These are phyloP conservation scores for Bifiguratus adelaidae DNA, from an alignment of 192 early-diverging fungal genomes.

Conservation along the genomic window DNA sequence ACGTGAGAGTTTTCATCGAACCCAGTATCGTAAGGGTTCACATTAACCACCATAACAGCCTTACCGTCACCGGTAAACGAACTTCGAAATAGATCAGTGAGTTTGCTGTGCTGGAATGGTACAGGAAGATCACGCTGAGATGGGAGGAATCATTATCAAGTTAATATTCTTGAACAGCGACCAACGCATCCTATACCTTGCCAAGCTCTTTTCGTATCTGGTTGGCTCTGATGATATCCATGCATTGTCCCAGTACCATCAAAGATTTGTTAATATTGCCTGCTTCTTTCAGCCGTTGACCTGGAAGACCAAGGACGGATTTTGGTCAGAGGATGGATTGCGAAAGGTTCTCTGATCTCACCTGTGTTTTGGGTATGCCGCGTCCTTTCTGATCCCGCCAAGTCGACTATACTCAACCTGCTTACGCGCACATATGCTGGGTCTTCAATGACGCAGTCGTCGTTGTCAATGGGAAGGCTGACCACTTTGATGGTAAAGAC, in stretches of 20 bases:
- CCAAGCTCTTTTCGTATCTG: constrained; percentile 12
- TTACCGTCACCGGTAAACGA: constrained; percentile 47
- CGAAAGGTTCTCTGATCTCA: no score
- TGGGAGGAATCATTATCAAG: no score
- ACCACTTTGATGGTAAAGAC: constrained; percentile 60
- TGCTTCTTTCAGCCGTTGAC: constrained; percentile 49
- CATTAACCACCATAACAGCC: constrained; percentile 49
- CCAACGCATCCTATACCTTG: constrained; percentile 34
- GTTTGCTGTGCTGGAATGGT: constrained; percentile 54
- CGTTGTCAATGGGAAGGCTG: constrained; percentile 31
- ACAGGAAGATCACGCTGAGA: no score
- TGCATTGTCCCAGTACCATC: constrained; percentile 62
- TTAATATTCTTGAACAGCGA: no score
- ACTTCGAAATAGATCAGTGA: constrained; percentile 57
- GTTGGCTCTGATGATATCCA: constrained; percentile 51
- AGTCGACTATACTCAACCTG: constrained; percentile 50
- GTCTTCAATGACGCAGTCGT: constrained; percentile 26
- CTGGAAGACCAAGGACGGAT: neutral
- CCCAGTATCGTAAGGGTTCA: constrained; percentile 44
- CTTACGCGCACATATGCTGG: constrained; percentile 27
- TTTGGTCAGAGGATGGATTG: neutral
- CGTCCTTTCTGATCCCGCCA: constrained; percentile 60
- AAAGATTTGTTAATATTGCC: constrained; percentile 60
- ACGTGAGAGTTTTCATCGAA: constrained; percentile 42
- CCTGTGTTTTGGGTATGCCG: constrained; percentile 35